These are phyloP conservation scores for Nicotiana undulata DNA, from an alignment of 257 asterid genomes.

Conservation along the genomic window DNA sequence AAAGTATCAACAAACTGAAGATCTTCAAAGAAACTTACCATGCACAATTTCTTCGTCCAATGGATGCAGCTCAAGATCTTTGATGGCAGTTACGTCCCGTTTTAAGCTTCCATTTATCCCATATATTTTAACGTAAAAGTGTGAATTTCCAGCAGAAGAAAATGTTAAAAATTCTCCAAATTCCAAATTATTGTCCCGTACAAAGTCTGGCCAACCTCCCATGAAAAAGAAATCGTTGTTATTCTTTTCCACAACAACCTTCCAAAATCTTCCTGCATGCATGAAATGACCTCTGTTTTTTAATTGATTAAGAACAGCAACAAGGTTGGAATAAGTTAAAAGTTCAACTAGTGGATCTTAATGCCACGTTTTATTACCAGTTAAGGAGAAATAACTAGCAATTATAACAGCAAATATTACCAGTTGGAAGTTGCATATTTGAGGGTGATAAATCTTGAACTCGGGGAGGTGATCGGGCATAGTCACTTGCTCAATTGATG, in stretches of 20 bases:
- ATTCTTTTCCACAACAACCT: not conserved
- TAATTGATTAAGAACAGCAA: not conserved
- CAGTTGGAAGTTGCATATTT: not conserved
- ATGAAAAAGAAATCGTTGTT: not conserved
- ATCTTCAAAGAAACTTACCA: not conserved
- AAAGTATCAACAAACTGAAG: not conserved
- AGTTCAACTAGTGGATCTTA: not conserved
- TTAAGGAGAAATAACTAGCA: no score
- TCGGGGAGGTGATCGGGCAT: not conserved
- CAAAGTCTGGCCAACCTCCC: conserved; percentile 5
- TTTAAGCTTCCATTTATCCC: not conserved
- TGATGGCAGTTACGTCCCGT: not conserved
- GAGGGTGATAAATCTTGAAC: conserved; percentile 8
- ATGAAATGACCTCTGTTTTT: not conserved
- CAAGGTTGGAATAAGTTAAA: not conserved
- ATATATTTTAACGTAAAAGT: not conserved
- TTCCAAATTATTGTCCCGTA: not conserved
- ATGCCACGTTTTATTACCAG: no score
- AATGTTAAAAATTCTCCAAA: conserved; percentile 4
- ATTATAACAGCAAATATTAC: not conserved
- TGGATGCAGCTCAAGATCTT: not conserved
- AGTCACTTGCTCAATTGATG: not conserved
- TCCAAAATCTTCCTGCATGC: not conserved
- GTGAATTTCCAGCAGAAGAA: not conserved
- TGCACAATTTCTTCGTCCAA: not conserved